Base-by-base conservation (phyloP, 192 early-diverging fungal genomes). In the Coemansia sp. region DNA sequence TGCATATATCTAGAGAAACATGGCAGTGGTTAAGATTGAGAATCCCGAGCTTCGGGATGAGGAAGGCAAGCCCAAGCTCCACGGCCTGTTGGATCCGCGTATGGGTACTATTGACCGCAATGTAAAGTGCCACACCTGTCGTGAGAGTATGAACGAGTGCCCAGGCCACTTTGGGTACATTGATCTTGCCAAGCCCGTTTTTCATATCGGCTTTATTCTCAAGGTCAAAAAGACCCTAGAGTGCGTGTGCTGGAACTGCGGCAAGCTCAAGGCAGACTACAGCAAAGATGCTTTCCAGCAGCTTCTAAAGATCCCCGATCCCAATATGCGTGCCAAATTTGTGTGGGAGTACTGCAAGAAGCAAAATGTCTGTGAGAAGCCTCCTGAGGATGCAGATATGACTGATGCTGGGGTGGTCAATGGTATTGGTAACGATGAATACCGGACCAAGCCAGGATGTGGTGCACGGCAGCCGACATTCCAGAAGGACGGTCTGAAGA, bases 121-220 rank as follows among this genome's bases (percentile, higher is more conserved):
- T 66, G 94, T 92, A 83, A 94, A 92, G 78, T 99, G 96, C 69
- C 87, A 89, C 56, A 97, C 96, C 8, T 99, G 96, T 74, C 87
- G 87, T 48, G 92, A 94, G 63, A 89, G 87, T 64, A 95, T 94
- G 93, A 83, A 84, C 14, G 89, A 93, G 62, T 99, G 96, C 68
- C 93, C 93, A 41, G 94, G 96, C 46, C 96, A 99, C 72, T 99
- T 99, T 85, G 96, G 91, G 11, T 90, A 96, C 65, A 93, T 99
- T 72, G 91, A 96, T 55, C 85, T 99, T 6, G 91, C 92, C 31
- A 91, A 88, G 72, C 96, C 96, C 20, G 94, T 97, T 7, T 95
- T 88, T 82, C 94, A 97, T 61, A 82, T 89, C 62, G 94, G 94
- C 56, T 96, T 94, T 80, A 81, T 99, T 28, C 81, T 79, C 46